Evolutionary conservation across 2,329 filamentous ascomycete species (phyloP).

Genomic region (Fusarium vanettenii): DNA sequence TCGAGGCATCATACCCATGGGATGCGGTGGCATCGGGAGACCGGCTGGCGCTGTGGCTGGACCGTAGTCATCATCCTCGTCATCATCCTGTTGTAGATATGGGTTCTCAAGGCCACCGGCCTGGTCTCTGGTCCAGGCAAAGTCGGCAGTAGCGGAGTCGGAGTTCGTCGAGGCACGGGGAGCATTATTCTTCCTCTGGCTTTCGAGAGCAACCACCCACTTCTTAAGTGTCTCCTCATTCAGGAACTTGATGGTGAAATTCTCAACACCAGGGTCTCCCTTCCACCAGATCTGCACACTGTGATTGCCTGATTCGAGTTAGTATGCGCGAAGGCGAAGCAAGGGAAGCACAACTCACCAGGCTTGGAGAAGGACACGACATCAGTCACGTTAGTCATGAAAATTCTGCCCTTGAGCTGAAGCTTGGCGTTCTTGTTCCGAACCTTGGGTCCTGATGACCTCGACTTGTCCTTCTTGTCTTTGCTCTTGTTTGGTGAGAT

Average conservation of each 20-base stretch:
- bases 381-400: slow-evolving; percentile 99
- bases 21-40: slow-evolving; percentile 47
- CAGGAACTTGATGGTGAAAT: slow-evolving; percentile 92
- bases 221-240: slow-evolving; percentile 95
- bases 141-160: slow-evolving; percentile 74
- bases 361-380: slow-evolving; percentile 89
- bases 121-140: slow-evolving; percentile 81
- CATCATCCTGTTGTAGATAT: slow-evolving; percentile 72
- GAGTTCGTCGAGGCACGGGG: slow-evolving; percentile 59
- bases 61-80: slow-evolving; percentile 68
- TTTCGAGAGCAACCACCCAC: slow-evolving; percentile 85
- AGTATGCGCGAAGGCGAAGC: slow-evolving; percentile 34
- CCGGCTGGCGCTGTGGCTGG: slow-evolving; percentile 51
- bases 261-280: slow-evolving; percentile 93
- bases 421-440: slow-evolving; percentile 80
- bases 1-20: slow-evolving; percentile 45
- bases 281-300: slow-evolving; percentile 99
- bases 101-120: slow-evolving; percentile 80
- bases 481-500: slow-evolving; percentile 85
- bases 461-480: slow-evolving; percentile 77
- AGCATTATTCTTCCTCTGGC: slow-evolving; percentile 74
- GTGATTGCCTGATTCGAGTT: slow-evolving; percentile 76
- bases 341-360: slow-evolving; percentile 65
- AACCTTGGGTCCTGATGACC: slow-evolving; percentile 66
- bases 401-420: slow-evolving; percentile 96